Evolutionary conservation across 176 grass and related monocot genomes (phyloP), one percentile per base, ranked within the genome.

Genomic region (Saccharum spontaneum): DNA sequence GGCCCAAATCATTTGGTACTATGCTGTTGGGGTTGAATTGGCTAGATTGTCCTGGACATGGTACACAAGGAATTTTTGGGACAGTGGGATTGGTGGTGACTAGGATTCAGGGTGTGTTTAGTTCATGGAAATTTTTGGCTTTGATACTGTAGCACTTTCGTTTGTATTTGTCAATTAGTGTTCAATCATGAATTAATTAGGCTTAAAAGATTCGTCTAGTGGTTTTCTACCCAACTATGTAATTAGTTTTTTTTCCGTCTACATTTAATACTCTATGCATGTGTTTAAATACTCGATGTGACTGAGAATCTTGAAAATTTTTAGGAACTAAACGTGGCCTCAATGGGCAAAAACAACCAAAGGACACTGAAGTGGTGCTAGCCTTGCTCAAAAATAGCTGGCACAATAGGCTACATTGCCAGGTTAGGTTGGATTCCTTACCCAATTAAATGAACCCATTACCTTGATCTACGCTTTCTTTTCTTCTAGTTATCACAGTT

Each of bases 351-450:
- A 30, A 76, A 28, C 40, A 67, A 50, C 43, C 44, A 30, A 69
- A 69, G 65, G 36, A 22, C 34, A 69, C 39, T 22, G 66, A 38
- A 69, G 34, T 38, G 66, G 66, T 69, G 66, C 6, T 69, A 36
- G 16, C 17, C 28, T 39, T 8, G 66, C 34, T 69, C 34, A 69
- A 10, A 69, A 39, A 69, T 69, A 18, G 66, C 1, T 38, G 66
- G 66, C 65, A 68, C 65, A 17, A 63, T 48, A 44, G 41, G 28
- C 12, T 63, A 75, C 41, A 34, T 45, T 46, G 28, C 57, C 69
- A 66, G 30, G 71, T 76, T 84, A 38, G 60, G 72, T 67, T 84
- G 66, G 31, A 84, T 76, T 76, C 60, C 82, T 75, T 75, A 26
- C 38, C 65, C 24, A 84, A 38, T 76, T 22, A 48, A 45, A 45